Base-by-base conservation (phyloP, 345 rosid species). In the Sonneratia alba region DNA sequence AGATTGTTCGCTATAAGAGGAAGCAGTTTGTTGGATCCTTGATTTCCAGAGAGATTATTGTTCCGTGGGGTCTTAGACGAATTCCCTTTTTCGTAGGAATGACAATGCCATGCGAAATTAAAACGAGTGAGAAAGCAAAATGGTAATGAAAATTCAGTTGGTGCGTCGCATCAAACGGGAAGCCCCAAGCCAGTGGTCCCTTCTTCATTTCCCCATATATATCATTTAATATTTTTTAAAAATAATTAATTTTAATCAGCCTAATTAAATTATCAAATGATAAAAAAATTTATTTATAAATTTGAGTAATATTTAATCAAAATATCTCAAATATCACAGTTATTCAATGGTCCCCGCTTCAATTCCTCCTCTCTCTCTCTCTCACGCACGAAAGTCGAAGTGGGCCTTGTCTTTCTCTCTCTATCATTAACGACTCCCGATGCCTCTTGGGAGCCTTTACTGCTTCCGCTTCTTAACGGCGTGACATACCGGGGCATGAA, bases 401-500 rank as follows among this genome's bases (percentile, higher is more conserved):
- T 49, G 78, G 84, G 66, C 68, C 80, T 71, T 51, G 32, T 14
- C 71, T 38, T 8, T 13, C 38, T 6, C 21, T 57, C 34, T 7
- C 34, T 22, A 47, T 4, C 14, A 36, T 64, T 59, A 37, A 37
- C 78, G 70, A 21, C 66, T n/a, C 59, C 64, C 80, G 5, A 69
- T 70, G 72, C 70, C 32, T 7, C 16, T 1, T 37, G 53, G 70
- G 32, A 19, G n/a, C 47, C 7, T 11, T 32, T 19, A 19, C 18
- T 45, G 53, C 66, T 3, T 11, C 40, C 18, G 42, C 38, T 24
- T 18, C n/a, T 67, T 75, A 75, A 79, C 87, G 83, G 73, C 76
- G 53, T 65, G 71, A 18, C 27, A 1, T 70, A 81, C 75, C 80
- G 87, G 68, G 75, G 75, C 36, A 49, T 32, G 69, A 55, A 36